phyloP scores from a whole-genome alignment of 73 alveolate species.

The Diophrys appendiculata region DNA sequence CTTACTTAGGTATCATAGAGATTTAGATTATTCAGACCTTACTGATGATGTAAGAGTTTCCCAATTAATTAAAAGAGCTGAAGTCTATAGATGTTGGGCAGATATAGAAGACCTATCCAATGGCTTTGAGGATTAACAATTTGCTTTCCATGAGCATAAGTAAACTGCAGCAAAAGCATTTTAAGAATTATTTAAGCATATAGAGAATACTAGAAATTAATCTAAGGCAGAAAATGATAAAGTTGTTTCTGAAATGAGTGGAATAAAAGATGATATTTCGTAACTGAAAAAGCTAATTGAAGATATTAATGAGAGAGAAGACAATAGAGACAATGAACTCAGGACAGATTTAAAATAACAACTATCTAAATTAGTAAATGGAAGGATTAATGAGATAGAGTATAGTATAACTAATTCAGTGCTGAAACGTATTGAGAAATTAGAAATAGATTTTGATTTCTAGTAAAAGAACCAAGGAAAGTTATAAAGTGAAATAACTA shows the following conservation, averaged over 20 bases:
- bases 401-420: background rate
- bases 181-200: constrained; percentile 21
- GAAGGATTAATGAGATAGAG: background rate
- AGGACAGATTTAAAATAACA: background rate
- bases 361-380: background rate
- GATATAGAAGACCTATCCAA: constrained; percentile 72
- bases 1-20: constrained; percentile 57
- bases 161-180: constrained; percentile 57
- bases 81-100: constrained; percentile 63
- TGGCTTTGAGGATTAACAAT: constrained; percentile 43
- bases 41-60: constrained; percentile 42
- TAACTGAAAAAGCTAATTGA: background rate
- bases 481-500: background rate
- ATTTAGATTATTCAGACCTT: constrained; percentile 54
- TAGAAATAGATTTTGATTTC: background rate
- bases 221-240: constrained; percentile 14
- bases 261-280: constrained; percentile 14
- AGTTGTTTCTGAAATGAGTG: constrained; percentile 1
- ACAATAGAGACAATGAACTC: background rate
- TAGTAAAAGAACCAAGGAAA: background rate
- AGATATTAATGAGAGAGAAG: background rate
- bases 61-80: constrained; percentile 56
- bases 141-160: constrained; percentile 38
- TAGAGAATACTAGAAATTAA: background rate
- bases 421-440: background rate